Evolutionary conservation across 2,329 filamentous ascomycete species (phyloP).

Genomic region (Grosmannia huntii): DNA sequence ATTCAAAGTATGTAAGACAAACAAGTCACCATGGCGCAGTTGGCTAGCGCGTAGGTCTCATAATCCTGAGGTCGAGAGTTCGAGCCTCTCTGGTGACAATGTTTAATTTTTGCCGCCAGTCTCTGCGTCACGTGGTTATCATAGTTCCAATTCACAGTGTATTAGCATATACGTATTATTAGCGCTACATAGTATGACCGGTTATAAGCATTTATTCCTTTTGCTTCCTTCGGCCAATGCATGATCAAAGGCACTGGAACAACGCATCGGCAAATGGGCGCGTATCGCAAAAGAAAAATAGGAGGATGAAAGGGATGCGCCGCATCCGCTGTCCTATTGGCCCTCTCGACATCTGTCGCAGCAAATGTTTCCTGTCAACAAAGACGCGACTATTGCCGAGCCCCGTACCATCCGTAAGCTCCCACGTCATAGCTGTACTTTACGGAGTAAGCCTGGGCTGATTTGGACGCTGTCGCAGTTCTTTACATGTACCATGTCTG

Average conservation of each 20-base stretch:
- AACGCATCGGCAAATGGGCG: neutral
- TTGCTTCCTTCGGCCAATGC: too few relatives aligned
- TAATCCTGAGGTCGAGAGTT: slow-evolving; percentile 3
- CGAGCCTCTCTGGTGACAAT: slow-evolving; percentile 2
- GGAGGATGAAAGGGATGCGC: neutral
- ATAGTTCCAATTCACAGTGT: neutral
- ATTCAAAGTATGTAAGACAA: neutral
- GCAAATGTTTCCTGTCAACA: neutral
- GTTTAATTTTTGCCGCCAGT: neutral
- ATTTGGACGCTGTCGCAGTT: too few relatives aligned
- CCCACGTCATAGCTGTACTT: too few relatives aligned
- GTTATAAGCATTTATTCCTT: too few relatives aligned
- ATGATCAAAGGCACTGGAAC: neutral
- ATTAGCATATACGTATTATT: too few relatives aligned
- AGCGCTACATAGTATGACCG: too few relatives aligned
- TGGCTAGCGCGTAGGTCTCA: slow-evolving; percentile 3
- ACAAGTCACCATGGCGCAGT: slow-evolving; percentile 2
- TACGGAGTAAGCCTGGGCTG: too few relatives aligned
- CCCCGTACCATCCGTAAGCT: too few relatives aligned
- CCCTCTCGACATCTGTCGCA: neutral
- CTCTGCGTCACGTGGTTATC: neutral
- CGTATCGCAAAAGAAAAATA: neutral
- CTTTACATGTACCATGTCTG: too few relatives aligned
- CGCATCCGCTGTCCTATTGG: too few relatives aligned
- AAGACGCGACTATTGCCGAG: neutral